phyloP scores from a whole-genome alignment of 805 yeast species.

The Kuraishia borneana region DNA sequence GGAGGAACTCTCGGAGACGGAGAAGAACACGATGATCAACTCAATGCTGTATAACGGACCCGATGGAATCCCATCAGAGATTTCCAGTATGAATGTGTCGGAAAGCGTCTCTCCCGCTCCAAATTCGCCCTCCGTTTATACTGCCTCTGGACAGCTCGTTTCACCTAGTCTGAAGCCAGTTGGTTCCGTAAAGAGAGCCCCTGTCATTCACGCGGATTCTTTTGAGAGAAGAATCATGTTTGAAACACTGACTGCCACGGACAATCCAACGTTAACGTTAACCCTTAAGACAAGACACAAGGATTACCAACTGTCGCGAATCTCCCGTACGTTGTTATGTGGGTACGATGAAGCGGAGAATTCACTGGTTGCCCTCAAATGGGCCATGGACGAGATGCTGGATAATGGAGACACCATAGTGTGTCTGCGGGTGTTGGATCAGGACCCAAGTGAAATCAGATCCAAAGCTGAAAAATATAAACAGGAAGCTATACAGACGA shows the following conservation, averaged over 20 bases:
- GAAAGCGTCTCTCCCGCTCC: neutral
- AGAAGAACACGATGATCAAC: constrained; percentile 17
- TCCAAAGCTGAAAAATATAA: constrained; percentile 15
- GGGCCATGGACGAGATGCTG: constrained; percentile 32
- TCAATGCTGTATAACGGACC: constrained; percentile 7
- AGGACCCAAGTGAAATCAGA: constrained; percentile 9
- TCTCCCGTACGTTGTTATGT: constrained; percentile 29
- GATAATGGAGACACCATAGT: constrained; percentile 35
- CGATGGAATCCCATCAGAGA: neutral
- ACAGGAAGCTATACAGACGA: constrained; percentile 20
- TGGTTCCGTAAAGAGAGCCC: neutral
- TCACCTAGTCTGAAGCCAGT: constrained; percentile 1
- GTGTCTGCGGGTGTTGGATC: constrained; percentile 29
- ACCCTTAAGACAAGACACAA: constrained; percentile 27
- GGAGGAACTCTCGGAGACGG: constrained; percentile 13
- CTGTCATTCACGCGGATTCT: constrained; percentile 2
- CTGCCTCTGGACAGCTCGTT: neutral
- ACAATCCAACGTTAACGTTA: constrained; percentile 20
- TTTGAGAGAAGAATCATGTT: constrained; percentile 24
- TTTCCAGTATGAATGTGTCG: neutral
- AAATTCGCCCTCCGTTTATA: neutral
- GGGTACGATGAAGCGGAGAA: constrained; percentile 31
- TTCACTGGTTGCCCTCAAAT: constrained; percentile 29
- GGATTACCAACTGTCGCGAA: constrained; percentile 21
- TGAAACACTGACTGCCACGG: constrained; percentile 28